A percentile compares a stretch with the other conserved stretches of the same genome.
Evolutionary conservation across 805 yeast genomes (phyloP).

Genomic region (Citeromyces nyonsensis): DNA sequence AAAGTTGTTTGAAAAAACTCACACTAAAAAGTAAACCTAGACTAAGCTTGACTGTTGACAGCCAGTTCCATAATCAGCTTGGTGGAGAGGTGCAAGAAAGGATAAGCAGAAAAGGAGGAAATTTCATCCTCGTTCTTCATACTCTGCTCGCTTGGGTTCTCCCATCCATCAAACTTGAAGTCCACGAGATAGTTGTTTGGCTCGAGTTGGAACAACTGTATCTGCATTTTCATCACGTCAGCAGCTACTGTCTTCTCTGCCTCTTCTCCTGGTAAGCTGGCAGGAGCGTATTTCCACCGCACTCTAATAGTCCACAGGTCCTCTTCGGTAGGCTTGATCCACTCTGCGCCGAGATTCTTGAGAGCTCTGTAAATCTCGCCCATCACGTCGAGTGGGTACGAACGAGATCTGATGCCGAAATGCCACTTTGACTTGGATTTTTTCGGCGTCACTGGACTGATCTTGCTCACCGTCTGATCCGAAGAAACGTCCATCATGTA

Average conservation of each 20-base stretch:
- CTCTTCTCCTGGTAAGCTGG: constrained; percentile 2
- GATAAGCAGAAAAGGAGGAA: constrained; percentile 89
- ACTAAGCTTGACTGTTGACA: constrained; percentile 72
- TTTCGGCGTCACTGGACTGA: constrained; percentile 43
- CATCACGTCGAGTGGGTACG: constrained; percentile 96
- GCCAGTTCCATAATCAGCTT: constrained; percentile 92
- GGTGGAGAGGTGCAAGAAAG: constrained; percentile 86
- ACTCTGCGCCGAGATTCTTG: constrained; percentile 88
- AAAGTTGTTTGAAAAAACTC: too few relatives aligned
- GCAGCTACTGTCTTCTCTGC: constrained; percentile 23
- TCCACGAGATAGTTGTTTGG: constrained; percentile 93
- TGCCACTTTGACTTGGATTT: constrained; percentile 96
- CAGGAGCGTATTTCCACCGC: constrained; percentile 62
- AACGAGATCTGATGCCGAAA: constrained; percentile 90
- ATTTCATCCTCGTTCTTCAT: constrained; percentile 45
- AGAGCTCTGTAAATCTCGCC: constrained; percentile 94
- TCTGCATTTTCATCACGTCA: constrained; percentile 91
- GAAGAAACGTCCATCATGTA: constrained; percentile 56
- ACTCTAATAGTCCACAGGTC: constrained; percentile 93
- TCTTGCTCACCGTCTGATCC: constrained; percentile 14
- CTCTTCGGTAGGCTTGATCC: constrained; percentile 92
- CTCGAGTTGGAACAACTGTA: constrained; percentile 88
- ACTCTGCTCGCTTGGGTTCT: constrained; percentile 21
- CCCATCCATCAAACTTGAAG: constrained; percentile 98
- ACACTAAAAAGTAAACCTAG: too few relatives aligned